These are phyloP conservation scores for Trichoderma reesei DNA, from an alignment of 495 filamentous ascomycete genomes.

Conservation along the genomic window DNA sequence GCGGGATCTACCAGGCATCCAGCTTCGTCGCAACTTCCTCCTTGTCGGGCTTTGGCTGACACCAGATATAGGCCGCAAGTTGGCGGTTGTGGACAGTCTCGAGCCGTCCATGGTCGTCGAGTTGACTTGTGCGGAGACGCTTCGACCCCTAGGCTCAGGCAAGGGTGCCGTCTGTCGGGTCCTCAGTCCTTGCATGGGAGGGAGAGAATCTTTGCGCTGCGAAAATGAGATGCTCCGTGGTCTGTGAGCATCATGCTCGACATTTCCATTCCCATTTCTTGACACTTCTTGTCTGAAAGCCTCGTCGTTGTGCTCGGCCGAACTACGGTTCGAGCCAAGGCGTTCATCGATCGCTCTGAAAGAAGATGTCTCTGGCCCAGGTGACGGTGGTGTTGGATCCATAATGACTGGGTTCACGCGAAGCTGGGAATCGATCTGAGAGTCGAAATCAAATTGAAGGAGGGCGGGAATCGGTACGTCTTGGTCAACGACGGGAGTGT, in stretches of 20 bases:
- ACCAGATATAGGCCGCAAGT: neutral
- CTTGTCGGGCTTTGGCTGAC: slow-evolving; percentile 15
- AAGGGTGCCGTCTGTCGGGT: neutral
- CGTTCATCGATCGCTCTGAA: neutral
- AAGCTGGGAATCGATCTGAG: neutral
- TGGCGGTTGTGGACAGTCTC: neutral
- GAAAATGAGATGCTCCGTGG: neutral
- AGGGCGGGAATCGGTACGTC: neutral
- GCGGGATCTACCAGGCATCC: slow-evolving; percentile 36
- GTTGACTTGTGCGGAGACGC: neutral
- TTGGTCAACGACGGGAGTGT: neutral
- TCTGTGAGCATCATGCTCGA: neutral
- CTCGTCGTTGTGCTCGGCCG: neutral
- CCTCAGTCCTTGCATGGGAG: neutral
- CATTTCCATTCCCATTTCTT: neutral
- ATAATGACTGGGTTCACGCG: neutral
- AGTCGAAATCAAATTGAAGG: neutral
- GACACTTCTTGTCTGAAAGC: neutral
- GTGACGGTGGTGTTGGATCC: neutral
- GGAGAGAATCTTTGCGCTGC: neutral
- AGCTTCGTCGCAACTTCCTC: slow-evolving; percentile 29
- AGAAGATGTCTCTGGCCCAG: neutral
- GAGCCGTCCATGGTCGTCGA: neutral
- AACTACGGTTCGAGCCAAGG: neutral
- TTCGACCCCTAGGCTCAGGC: neutral